Evolutionary conservation across 2,329 filamentous ascomycete species (phyloP).

Genomic region (Westerdykella aurantiaca): DNA sequence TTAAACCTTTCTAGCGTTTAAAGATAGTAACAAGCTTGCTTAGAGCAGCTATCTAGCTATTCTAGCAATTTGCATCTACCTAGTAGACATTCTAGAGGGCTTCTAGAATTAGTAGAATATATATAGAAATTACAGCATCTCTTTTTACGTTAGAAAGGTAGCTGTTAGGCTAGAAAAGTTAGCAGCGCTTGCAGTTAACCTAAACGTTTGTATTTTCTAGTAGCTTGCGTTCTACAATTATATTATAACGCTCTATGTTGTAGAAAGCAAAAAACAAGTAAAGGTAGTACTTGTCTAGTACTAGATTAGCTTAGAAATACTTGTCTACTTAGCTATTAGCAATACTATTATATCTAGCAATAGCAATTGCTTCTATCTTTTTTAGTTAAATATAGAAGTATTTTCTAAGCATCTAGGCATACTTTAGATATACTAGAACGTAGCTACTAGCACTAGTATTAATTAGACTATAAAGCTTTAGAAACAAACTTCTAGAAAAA

Average conservation of each 20-base stretch:
- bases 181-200: not conserved
- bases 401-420: not conserved
- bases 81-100: not conserved
- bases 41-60: not conserved
- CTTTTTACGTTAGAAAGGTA: too few relatives aligned
- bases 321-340: too few relatives aligned
- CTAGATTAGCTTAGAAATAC: too few relatives aligned
- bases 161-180: too few relatives aligned
- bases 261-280: not conserved
- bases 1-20: too few relatives aligned
- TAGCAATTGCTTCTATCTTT: not conserved
- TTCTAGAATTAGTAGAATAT: not conserved
- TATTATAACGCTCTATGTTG: not conserved
- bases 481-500: not conserved
- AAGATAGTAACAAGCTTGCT: not conserved
- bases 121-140: too few relatives aligned
- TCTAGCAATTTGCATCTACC: not conserved
- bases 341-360: too few relatives aligned
- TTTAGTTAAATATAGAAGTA: not conserved
- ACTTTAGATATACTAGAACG: not conserved
- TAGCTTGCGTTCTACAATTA: not conserved
- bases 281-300: not conserved
- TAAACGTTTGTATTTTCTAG: not conserved
- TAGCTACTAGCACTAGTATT: not conserved
- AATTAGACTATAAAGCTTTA: too few relatives aligned